phyloP scores from a whole-genome alignment of 1,284 basidiomycete species.

The Prillingera fragicola region DNA sequence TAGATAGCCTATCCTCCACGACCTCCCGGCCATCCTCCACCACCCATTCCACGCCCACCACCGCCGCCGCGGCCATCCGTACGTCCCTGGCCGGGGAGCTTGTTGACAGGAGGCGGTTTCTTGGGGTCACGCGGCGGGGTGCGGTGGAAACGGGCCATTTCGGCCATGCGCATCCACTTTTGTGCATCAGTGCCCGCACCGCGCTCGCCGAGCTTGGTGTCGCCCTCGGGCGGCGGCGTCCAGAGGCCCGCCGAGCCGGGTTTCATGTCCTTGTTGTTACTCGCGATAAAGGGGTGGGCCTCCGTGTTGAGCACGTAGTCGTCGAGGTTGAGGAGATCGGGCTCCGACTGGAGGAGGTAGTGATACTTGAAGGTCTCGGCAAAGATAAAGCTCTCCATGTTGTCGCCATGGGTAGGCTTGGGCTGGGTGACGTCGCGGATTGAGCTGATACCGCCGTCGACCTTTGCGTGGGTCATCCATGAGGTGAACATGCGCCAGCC shows the following conservation, averaged over 20 bases:
- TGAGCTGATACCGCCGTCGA: conserved; percentile 46
- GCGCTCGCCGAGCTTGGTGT: conserved; percentile 31
- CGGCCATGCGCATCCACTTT: conserved; percentile 32
- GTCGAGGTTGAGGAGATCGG: conserved; percentile 53
- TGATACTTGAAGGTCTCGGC: conserved; percentile 56
- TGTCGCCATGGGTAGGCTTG: conserved; percentile 30
- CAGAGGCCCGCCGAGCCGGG: conserved; percentile 37
- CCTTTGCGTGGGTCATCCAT: conserved; percentile 51
- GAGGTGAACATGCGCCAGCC: conserved; percentile 58
- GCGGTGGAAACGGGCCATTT: conserved; percentile 12
- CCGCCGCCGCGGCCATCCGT: conserved; percentile 9
- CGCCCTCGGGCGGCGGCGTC: conserved; percentile 14
- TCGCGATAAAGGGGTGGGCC: conserved; percentile 45
- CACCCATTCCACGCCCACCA: conserved; percentile 28
- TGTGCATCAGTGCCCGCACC: conserved; percentile 45
- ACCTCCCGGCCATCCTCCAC: too few relatives aligned
- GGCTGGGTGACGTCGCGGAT: conserved; percentile 48
- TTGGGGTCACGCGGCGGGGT: background rate
- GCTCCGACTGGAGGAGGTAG: conserved; percentile 52
- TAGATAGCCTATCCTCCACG: too few relatives aligned
- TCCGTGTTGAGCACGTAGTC: conserved; percentile 56
- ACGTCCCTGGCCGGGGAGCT: too few relatives aligned
- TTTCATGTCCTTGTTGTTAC: conserved; percentile 28
- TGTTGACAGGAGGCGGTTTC: too few relatives aligned
- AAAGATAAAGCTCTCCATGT: conserved; percentile 54